Conservation (phyloP, 2,329 filamentous ascomycete species). For the Alternaria atra region DNA sequence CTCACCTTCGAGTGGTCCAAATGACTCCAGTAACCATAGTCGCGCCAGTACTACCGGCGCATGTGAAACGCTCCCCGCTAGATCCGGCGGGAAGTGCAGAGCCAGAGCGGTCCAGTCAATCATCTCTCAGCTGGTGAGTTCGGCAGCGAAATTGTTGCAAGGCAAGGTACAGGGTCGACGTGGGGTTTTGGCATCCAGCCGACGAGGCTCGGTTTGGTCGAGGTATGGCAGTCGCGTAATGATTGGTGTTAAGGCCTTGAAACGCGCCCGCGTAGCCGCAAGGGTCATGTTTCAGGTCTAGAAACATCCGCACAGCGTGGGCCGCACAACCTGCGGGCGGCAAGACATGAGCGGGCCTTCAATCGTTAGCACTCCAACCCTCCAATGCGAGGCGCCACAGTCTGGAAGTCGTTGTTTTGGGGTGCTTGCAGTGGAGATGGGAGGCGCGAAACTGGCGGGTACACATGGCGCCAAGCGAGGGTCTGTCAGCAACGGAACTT, state of each 20-base stretch:
- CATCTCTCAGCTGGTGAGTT: slow-evolving; percentile 15
- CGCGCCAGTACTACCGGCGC: slow-evolving; percentile 26
- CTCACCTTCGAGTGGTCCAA: slow-evolving; percentile 44
- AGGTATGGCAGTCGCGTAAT: slow-evolving; percentile 38
- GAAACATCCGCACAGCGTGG: slow-evolving; percentile 32
- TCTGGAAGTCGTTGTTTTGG: slow-evolving; percentile 10
- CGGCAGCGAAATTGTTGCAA: slow-evolving; percentile 13
- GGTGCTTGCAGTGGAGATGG: slow-evolving; percentile 1
- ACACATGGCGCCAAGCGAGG: slow-evolving; percentile 12
- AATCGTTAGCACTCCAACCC: slow-evolving; percentile 26
- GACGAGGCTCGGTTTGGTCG: slow-evolving; percentile 41
- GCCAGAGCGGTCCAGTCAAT: slow-evolving; percentile 25
- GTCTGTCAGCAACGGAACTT: slow-evolving; percentile 8
- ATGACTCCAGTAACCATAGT: slow-evolving; percentile 37
- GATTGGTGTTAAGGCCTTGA: slow-evolving; percentile 46
- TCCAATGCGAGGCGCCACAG: slow-evolving; percentile 17
- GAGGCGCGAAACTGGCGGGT: slow-evolving; percentile 3
- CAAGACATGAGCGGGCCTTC: slow-evolving; percentile 31
- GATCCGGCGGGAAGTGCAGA: slow-evolving; percentile 24
- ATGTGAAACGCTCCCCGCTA: slow-evolving; percentile 39
- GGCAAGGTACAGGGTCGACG: slow-evolving; percentile 7
- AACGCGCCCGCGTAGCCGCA: slow-evolving; percentile 35
- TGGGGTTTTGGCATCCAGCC: slow-evolving; percentile 29
- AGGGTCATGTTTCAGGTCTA: slow-evolving; percentile 44
- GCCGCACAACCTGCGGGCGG: slow-evolving; percentile 41